A percentile compares a stretch with the other conserved stretches of the same genome.
These are phyloP conservation scores for Fusarium nodosum DNA, from an alignment of 2,329 filamentous ascomycete genomes.

Conservation along the genomic window DNA sequence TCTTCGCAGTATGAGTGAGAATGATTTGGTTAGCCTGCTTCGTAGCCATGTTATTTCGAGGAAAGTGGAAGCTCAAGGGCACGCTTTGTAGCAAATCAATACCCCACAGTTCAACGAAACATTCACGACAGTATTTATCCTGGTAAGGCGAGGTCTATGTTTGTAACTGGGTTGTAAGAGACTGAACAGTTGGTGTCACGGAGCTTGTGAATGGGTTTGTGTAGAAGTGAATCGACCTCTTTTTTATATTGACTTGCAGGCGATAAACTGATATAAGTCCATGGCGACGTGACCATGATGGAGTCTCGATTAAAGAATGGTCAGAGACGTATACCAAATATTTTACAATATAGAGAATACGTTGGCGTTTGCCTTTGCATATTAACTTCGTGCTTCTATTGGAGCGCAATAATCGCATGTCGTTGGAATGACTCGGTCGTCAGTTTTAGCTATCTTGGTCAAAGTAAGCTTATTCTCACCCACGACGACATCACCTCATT, in stretches of 20 bases:
- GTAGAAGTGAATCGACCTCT: neutral
- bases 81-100: neutral
- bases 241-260: neutral
- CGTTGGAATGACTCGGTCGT: neutral
- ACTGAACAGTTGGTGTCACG: neutral
- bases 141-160: neutral
- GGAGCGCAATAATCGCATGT: neutral
- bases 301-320: neutral
- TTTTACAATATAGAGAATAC: neutral
- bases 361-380: neutral
- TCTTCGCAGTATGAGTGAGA: neutral
- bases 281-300: neutral
- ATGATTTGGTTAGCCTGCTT: neutral
- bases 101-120: neutral
- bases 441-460: neutral
- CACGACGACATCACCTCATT: neutral
- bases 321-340: no score
- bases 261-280: neutral
- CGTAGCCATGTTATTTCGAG: neutral
- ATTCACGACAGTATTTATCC: neutral
- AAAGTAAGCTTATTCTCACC: slow-evolving; percentile 9
- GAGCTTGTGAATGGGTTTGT: neutral
- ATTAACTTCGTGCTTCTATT: neutral
- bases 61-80: neutral
- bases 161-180: neutral